phyloP scores from a whole-genome alignment of 768 basidiomycete species.

The Butyriboletus loyo region DNA sequence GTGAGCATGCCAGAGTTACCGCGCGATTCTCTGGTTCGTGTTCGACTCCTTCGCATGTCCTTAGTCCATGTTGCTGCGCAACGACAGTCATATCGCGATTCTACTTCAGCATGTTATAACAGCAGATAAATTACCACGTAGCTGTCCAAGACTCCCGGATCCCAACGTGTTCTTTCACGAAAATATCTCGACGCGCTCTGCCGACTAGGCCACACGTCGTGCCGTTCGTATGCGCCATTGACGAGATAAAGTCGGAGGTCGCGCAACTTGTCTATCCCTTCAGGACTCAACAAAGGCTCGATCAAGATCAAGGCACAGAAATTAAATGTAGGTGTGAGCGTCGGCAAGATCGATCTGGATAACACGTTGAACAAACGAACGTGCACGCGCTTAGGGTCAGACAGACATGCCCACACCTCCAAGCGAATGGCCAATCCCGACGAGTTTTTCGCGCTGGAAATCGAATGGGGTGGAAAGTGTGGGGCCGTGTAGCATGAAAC shows the following conservation, averaged over 20 bases:
- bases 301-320: conserved; percentile 57
- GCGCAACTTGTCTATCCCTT: conserved; percentile 40
- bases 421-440: conserved; percentile 68
- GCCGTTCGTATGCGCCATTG: conserved; percentile 45
- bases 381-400: not conserved
- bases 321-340: conserved; percentile 39
- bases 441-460: conserved; percentile 48
- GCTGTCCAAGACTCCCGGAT: conserved; percentile 46
- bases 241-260: conserved; percentile 44
- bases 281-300: conserved; percentile 62
- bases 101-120: not conserved
- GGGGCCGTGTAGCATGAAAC: conserved; percentile 48
- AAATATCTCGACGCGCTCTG: conserved; percentile 40
- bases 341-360: conserved; percentile 52
- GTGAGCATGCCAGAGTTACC: conserved; percentile 54
- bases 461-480: conserved; percentile 41
- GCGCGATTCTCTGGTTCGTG: conserved; percentile 31
- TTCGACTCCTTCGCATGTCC: conserved; percentile 33
- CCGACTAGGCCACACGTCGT: conserved; percentile 49
- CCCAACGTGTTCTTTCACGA: conserved; percentile 45
- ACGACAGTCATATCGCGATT: not conserved
- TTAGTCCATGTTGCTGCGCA: conserved; percentile 46
- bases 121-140: conserved; percentile 46
- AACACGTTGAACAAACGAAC: not conserved
- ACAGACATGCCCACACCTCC: conserved; percentile 63